Conservation (phyloP, 2,329 filamentous ascomycete species). For the Corniculantispora saksenae region DNA sequence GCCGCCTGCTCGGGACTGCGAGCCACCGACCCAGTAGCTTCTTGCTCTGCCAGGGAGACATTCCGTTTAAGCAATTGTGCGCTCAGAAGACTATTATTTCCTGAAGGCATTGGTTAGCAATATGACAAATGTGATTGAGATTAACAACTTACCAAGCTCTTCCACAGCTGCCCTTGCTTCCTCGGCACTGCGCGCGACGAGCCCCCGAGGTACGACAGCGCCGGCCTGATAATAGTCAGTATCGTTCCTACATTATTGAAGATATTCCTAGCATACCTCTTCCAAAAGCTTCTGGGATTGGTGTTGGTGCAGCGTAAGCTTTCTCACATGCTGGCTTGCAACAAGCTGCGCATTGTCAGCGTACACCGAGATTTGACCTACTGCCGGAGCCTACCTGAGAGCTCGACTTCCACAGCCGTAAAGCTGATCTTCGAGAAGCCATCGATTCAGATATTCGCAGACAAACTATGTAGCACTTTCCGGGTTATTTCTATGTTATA, state of each 20-base stretch:
- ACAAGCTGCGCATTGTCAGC: slow-evolving; percentile 8
- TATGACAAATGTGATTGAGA: too few relatives aligned
- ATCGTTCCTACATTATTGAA: too few relatives aligned
- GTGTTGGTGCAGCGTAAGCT: slow-evolving; percentile 31
- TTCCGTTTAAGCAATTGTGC: slow-evolving; percentile 29
- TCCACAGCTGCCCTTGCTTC: slow-evolving; percentile 27
- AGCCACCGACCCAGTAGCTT: slow-evolving; percentile 6
- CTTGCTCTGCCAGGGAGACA: background rate
- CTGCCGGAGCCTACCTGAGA: background rate
- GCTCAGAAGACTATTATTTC: slow-evolving; percentile 28
- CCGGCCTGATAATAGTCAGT: slow-evolving; percentile 27
- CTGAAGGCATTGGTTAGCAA: slow-evolving; percentile 17
- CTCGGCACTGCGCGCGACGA: slow-evolving; percentile 23
- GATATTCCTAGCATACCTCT: slow-evolving; percentile 21
- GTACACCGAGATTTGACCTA: background rate
- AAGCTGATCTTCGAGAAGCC: background rate
- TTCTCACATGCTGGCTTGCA: slow-evolving; percentile 19
- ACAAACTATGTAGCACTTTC: too few relatives aligned
- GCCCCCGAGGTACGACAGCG: slow-evolving; percentile 28
- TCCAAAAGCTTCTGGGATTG: slow-evolving; percentile 31
- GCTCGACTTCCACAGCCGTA: slow-evolving; percentile 12
- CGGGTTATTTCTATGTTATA: background rate
- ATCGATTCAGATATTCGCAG: background rate
- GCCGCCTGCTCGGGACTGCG: slow-evolving; percentile 22
- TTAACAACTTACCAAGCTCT: slow-evolving; percentile 26